These are phyloP conservation scores for Ogataea trehaloabstinens DNA, from an alignment of 805 yeast species.

Conservation along the genomic window DNA sequence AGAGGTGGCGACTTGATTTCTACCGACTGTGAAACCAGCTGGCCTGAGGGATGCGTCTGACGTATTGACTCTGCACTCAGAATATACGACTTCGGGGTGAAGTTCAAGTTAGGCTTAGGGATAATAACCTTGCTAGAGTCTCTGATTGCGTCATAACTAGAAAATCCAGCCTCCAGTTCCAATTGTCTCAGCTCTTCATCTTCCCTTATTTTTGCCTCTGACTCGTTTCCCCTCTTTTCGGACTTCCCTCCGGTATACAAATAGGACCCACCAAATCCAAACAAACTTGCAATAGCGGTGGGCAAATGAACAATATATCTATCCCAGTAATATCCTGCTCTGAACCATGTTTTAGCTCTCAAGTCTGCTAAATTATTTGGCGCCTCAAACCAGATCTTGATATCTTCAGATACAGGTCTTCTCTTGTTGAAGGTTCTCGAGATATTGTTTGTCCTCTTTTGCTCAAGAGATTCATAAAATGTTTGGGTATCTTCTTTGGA, in stretches of 20 bases:
- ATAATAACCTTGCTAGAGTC: constrained; percentile 13
- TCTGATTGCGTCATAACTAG: constrained; percentile 14
- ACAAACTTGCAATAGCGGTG: not conserved
- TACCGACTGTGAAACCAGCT: constrained; percentile 20
- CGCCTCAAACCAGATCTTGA: constrained; percentile 24
- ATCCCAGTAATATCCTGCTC: constrained; percentile 39
- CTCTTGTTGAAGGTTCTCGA: constrained; percentile 16
- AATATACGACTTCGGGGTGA: constrained; percentile 21
- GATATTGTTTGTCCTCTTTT: constrained; percentile 19
- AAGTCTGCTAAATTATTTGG: constrained; percentile 18
- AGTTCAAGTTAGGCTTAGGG: constrained; percentile 11
- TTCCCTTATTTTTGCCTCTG: not conserved
- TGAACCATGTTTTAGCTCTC: constrained; percentile 25
- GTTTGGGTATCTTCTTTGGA: constrained; percentile 21
- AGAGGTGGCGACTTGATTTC: constrained; percentile 10
- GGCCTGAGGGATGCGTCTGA: constrained; percentile 17
- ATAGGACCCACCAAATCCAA: constrained; percentile 10
- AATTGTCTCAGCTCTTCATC: constrained; percentile 8
- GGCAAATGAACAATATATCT: constrained; percentile 33
- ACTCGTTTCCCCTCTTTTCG: not conserved
- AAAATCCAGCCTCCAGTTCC: constrained; percentile 12
- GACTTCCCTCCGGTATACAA: constrained; percentile 4
- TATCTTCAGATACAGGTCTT: constrained; percentile 18
- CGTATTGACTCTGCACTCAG: constrained; percentile 18
- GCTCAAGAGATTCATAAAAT: constrained; percentile 18